These are phyloP conservation scores for Nakataea oryzae DNA, from an alignment of 2,329 filamentous ascomycete species.

Conservation along the genomic window DNA sequence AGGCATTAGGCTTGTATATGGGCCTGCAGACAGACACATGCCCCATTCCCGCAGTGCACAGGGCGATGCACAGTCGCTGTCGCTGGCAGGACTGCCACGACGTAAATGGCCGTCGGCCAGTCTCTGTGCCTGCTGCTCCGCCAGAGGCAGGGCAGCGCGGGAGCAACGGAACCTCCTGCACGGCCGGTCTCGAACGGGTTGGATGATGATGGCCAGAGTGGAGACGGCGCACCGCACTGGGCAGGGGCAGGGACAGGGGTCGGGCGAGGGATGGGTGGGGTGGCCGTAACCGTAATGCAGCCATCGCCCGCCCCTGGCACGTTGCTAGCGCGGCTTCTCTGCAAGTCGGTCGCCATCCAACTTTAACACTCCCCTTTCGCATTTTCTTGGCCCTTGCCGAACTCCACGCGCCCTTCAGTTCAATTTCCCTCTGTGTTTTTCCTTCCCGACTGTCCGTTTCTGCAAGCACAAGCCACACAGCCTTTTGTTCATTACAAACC, in stretches of 20 bases:
- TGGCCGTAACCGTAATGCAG: slow-evolving; percentile 1
- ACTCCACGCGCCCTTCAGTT: not conserved
- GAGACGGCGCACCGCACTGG: not conserved
- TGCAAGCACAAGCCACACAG: slow-evolving; percentile 1
- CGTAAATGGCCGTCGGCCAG: too few relatives aligned
- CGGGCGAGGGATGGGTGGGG: slow-evolving; percentile 1
- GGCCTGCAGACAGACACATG: too few relatives aligned
- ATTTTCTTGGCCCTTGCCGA: not conserved
- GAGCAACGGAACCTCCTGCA: not conserved
- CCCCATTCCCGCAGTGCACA: not conserved
- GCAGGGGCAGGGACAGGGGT: not conserved
- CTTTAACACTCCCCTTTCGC: slow-evolving; percentile 2
- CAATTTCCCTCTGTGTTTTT: not conserved
- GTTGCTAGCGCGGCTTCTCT: slow-evolving; percentile 1
- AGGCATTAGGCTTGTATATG: not conserved
- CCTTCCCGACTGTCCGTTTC: not conserved
- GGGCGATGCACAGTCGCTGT: not conserved
- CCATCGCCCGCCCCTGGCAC: slow-evolving; percentile 1
- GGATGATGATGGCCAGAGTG: not conserved
- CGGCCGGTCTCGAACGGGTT: not conserved
- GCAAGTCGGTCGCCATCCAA: not conserved
- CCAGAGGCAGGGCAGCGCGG: too few relatives aligned
- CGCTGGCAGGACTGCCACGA: too few relatives aligned
- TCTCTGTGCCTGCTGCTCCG: not conserved
- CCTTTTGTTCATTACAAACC: not conserved